These are phyloP conservation scores for Lachancea thermotolerans DNA, from an alignment of 805 yeast species.

Conservation along the genomic window DNA sequence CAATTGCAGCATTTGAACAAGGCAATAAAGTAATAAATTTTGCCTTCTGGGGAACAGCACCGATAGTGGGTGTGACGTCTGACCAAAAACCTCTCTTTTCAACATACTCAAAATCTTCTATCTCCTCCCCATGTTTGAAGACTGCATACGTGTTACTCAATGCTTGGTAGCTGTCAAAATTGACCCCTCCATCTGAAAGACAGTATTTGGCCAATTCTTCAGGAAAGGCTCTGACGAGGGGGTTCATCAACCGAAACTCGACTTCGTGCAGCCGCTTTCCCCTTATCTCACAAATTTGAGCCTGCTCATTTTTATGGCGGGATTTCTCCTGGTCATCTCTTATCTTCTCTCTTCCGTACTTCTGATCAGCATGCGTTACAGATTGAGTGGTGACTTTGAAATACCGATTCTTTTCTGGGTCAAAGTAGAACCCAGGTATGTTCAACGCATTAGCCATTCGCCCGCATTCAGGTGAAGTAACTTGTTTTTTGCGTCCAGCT, in stretches of 20 bases:
- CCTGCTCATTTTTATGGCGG: background rate
- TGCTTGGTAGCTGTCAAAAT: background rate
- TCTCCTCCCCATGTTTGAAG: background rate
- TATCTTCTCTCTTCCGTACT: constrained; percentile 3
- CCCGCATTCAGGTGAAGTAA: background rate
- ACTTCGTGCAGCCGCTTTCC: background rate
- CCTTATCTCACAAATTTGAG: background rate
- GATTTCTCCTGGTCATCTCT: background rate
- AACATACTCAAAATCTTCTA: background rate
- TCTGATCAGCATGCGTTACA: background rate
- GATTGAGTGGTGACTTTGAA: constrained; percentile 12
- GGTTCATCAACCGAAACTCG: background rate
- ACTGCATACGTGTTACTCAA: background rate
- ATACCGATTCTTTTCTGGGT: constrained; percentile 21
- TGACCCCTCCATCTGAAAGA: too few species aligned
- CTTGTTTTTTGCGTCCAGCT: background rate
- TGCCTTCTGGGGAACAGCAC: background rate
- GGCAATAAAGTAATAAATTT: background rate
- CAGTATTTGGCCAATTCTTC: too few species aligned
- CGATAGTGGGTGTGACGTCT: constrained; percentile 1
- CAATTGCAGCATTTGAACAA: background rate
- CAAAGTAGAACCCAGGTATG: constrained; percentile 27
- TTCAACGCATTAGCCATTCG: constrained; percentile 5
- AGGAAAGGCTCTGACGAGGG: background rate
- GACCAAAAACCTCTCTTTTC: constrained; percentile 2